Conservation (phyloP, 2,329 filamentous ascomycete genomes). For the Fusarium cicatricum region DNA sequence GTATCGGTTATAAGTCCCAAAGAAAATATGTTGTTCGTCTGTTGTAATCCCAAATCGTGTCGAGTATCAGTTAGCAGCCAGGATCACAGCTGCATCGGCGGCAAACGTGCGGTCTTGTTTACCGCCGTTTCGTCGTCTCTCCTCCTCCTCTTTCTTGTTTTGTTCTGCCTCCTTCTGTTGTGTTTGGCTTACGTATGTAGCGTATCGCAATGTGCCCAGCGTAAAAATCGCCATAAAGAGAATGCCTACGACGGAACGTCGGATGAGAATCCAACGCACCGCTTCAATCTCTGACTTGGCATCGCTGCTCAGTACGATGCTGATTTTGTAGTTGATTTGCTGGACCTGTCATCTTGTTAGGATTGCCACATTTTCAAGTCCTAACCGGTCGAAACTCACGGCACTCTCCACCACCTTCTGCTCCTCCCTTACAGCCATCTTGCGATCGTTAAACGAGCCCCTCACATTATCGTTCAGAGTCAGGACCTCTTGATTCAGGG, state of each 20-base stretch:
- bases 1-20: slow-evolving; percentile 39
- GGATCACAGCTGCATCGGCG: slow-evolving; percentile 64
- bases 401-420: slow-evolving; percentile 85
- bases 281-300: slow-evolving; percentile 91
- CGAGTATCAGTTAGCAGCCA: slow-evolving; percentile 60
- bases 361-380: not conserved
- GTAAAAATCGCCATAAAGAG: slow-evolving; percentile 71
- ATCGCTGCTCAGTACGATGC: slow-evolving; percentile 87
- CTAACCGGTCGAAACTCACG: slow-evolving; percentile 54
- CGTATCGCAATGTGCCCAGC: slow-evolving; percentile 66
- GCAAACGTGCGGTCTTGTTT: slow-evolving; percentile 56
- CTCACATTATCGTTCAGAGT: slow-evolving; percentile 90
- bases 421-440: slow-evolving; percentile 89
- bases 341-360: slow-evolving; percentile 68
- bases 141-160: slow-evolving; percentile 54
- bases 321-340: slow-evolving; percentile 96
- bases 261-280: slow-evolving; percentile 83
- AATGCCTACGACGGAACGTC: slow-evolving; percentile 70
- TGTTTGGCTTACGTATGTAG: slow-evolving; percentile 63
- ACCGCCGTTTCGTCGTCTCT: slow-evolving; percentile 53
- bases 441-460: slow-evolving; percentile 94
- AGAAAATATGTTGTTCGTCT: slow-evolving; percentile 25
- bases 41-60: not conserved
- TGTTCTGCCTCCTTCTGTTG: slow-evolving; percentile 56
- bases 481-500: slow-evolving; percentile 81